Percentiles rank a stretch among this genome's conserved stretches.
These are phyloP conservation scores for Phanerochaete carnosa DNA, from an alignment of 768 basidiomycete genomes.

Conservation along the genomic window DNA sequence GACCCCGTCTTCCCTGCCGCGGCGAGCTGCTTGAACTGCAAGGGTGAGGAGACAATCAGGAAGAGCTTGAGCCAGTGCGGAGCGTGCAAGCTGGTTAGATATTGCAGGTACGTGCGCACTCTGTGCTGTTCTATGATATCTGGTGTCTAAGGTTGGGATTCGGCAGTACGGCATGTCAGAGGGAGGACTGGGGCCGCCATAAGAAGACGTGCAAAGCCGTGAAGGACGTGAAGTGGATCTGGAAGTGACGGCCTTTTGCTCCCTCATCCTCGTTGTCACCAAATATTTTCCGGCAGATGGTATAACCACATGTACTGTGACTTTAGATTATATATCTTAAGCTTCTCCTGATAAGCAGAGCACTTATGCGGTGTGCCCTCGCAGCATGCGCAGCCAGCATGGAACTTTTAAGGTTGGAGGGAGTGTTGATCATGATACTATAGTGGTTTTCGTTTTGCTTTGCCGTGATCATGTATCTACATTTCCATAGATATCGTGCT, in stretches of 20 bases:
- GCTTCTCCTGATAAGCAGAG: too few relatives aligned
- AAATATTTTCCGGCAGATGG: too few relatives aligned
- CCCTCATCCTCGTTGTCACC: not conserved
- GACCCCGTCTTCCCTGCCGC: constrained; percentile 8
- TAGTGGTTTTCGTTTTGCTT: too few relatives aligned
- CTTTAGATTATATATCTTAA: too few relatives aligned
- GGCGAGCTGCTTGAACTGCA: constrained; percentile 16
- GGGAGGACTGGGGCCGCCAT: constrained; percentile 15
- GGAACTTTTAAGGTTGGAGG: too few relatives aligned
- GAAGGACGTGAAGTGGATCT: constrained; percentile 9
- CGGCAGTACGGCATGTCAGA: constrained; percentile 13
- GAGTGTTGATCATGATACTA: too few relatives aligned
- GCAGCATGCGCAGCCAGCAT: too few relatives aligned
- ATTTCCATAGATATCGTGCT: too few relatives aligned
- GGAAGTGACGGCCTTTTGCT: not conserved
- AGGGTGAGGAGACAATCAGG: constrained; percentile 7
- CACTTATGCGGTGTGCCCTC: too few relatives aligned
- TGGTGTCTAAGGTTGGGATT: not conserved
- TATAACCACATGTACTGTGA: too few relatives aligned
- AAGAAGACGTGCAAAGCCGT: constrained; percentile 13
- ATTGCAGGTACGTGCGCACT: constrained; percentile 11
- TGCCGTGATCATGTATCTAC: too few relatives aligned
- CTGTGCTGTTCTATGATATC: not conserved
- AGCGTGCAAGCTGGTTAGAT: constrained; percentile 11
- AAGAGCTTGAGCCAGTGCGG: constrained; percentile 4